Evolutionary conservation across 2,329 filamentous ascomycete genomes (phyloP).

Genomic region (Albifimbria verrucaria): DNA sequence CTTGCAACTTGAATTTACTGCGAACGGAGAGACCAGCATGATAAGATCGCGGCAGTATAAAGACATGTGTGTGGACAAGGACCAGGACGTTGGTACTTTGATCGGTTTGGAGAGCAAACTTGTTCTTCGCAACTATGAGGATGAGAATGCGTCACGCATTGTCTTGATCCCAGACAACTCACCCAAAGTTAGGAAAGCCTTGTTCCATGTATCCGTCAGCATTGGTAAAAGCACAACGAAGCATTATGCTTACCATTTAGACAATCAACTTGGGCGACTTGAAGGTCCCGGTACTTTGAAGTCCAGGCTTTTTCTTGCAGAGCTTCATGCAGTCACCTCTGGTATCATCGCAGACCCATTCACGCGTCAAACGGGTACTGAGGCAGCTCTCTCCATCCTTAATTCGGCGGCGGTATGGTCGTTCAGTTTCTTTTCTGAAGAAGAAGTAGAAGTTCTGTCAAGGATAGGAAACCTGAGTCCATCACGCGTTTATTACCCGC

Average conservation of each 20-base stretch:
- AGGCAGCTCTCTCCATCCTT: background rate
- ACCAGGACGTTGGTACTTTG: constrained; percentile 44
- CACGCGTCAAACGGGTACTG: background rate
- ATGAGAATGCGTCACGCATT: constrained; percentile 19
- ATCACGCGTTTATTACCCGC: background rate
- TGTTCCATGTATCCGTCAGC: background rate
- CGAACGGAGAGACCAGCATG: constrained; percentile 18
- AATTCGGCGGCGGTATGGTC: background rate
- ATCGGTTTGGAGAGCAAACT: constrained; percentile 48
- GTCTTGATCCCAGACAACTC: constrained; percentile 29
- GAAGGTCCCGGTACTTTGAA: background rate
- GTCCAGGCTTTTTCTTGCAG: background rate
- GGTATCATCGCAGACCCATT: background rate
- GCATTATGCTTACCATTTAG: background rate
- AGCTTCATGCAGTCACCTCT: background rate
- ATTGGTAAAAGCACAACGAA: background rate
- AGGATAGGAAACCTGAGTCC: background rate
- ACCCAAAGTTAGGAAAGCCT: background rate
- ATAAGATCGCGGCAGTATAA: constrained; percentile 47
- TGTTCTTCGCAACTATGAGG: constrained; percentile 31
- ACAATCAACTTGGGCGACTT: background rate
- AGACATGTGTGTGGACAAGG: constrained; percentile 44
- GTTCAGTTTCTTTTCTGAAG: background rate
- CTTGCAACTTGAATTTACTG: constrained; percentile 43
- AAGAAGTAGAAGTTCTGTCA: background rate